These are phyloP conservation scores for Evernia prunastri DNA, from an alignment of 495 filamentous ascomycete species.

Conservation along the genomic window DNA sequence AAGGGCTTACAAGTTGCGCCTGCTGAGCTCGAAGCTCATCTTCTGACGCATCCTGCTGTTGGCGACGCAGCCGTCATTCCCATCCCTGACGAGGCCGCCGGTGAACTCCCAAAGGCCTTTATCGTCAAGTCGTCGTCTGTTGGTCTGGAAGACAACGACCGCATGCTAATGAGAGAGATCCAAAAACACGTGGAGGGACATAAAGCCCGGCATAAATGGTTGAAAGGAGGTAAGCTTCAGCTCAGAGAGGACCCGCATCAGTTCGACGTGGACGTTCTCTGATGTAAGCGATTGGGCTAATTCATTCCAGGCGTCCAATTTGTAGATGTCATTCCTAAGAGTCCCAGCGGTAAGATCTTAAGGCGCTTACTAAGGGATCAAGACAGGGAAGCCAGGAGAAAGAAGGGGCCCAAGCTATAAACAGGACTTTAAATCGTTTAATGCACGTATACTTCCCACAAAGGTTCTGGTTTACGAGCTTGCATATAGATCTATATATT, in stretches of 20 bases:
- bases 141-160: constrained; percentile 53
- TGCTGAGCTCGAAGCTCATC: constrained; percentile 82
- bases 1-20: constrained; percentile 87
- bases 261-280: background rate
- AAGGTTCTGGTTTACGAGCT: background rate
- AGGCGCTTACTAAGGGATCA: constrained; percentile 71
- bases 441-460: background rate
- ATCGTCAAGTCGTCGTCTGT: constrained; percentile 65
- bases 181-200: constrained; percentile 70
- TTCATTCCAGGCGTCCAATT: constrained; percentile 16
- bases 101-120: constrained; percentile 83
- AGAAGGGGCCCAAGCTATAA: constrained; percentile 53
- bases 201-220: constrained; percentile 84
- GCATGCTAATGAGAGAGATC: constrained; percentile 55
- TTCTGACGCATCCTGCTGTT: constrained; percentile 74
- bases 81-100: constrained; percentile 64
- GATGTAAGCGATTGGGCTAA: constrained; percentile 1
- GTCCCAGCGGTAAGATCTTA: constrained; percentile 88
- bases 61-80: constrained; percentile 81
- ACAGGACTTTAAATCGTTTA: background rate
- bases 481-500: background rate
- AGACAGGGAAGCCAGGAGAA: constrained; percentile 63
- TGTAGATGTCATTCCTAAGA: constrained; percentile 71
- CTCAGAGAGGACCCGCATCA: background rate
- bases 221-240: constrained; percentile 52